Percentiles rank a stretch among this genome's conserved stretches.
Conservation (phyloP, 805 yeast species). For the Cyberlindnera galapagoensis region DNA sequence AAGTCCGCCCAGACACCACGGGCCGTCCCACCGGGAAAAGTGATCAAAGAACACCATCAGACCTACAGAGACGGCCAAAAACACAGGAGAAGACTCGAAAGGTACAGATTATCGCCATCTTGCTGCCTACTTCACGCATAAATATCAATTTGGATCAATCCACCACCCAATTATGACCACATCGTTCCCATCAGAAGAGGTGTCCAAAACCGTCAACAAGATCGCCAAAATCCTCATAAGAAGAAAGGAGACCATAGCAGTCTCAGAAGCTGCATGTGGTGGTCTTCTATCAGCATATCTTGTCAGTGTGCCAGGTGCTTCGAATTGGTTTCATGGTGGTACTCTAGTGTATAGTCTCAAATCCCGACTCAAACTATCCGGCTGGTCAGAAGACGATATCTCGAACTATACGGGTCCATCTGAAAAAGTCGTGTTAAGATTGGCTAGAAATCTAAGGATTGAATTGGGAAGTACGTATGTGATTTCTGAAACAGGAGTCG, state of each 20-base stretch:
- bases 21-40: too few relatives aligned
- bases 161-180: too few relatives aligned
- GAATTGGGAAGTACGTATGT: slow-evolving; percentile 82
- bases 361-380: slow-evolving; percentile 67
- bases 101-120: too few relatives aligned
- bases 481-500: slow-evolving; percentile 81
- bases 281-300: slow-evolving; percentile 77
- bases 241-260: slow-evolving; percentile 61
- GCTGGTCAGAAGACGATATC: slow-evolving; percentile 73
- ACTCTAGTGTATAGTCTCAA: slow-evolving; percentile 71
- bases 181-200: slow-evolving; percentile 55
- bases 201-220: slow-evolving; percentile 41
- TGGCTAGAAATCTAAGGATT: slow-evolving; percentile 72
- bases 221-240: slow-evolving; percentile 51
- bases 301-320: slow-evolving; percentile 82
- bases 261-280: slow-evolving; percentile 87
- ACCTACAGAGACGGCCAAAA: too few relatives aligned
- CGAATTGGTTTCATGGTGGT: slow-evolving; percentile 78
- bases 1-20: too few relatives aligned
- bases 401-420: slow-evolving; percentile 74
- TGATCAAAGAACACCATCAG: too few relatives aligned
- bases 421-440: slow-evolving; percentile 62
- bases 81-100: too few relatives aligned
- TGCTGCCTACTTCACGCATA: too few relatives aligned
- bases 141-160: too few relatives aligned